Conservation (phyloP, 2,329 filamentous ascomycete species). For the Atkinsonella hypoxylon region DNA sequence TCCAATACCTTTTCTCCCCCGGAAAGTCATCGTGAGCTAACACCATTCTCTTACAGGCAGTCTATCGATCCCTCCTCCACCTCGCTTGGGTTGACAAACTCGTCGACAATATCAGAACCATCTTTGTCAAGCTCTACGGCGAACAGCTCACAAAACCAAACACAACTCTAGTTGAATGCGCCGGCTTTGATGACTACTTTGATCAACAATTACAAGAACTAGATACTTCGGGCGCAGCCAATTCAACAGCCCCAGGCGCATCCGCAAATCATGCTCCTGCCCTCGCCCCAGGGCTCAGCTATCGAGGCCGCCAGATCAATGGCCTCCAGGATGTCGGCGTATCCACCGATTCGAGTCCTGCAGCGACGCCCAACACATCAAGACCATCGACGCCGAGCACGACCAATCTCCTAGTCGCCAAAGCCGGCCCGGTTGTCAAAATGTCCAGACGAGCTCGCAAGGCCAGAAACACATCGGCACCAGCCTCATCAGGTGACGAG, state of each 20-base stretch:
- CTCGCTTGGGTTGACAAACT: conserved; percentile 96
- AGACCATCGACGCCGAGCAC: conserved; percentile 63
- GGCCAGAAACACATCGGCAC: conserved; percentile 51
- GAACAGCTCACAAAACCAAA: conserved; percentile 74
- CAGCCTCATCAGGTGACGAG: conserved; percentile 77
- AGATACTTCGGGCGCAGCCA: conserved; percentile 38
- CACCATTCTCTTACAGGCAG: conserved; percentile 47
- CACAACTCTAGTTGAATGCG: conserved; percentile 66
- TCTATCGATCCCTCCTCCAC: conserved; percentile 91
- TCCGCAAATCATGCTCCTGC: conserved; percentile 11
- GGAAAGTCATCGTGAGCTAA: neutral
- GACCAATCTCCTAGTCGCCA: conserved; percentile 54
- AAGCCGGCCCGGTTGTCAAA: conserved; percentile 62
- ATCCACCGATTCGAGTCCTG: conserved; percentile 58
- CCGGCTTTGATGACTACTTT: conserved; percentile 82
- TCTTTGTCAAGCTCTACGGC: conserved; percentile 84
- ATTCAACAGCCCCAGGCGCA: conserved; percentile 17
- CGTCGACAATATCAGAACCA: conserved; percentile 83
- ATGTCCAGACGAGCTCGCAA: conserved; percentile 71
- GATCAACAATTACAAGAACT: conserved; percentile 83
- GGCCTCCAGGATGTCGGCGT: conserved; percentile 23
- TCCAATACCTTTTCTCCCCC: no score
- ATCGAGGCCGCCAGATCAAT: conserved; percentile 25
- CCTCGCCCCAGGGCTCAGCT: conserved; percentile 26
- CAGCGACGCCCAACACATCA: conserved; percentile 61